Conservation (phyloP, 768 basidiomycete species). For the Chalciporus sphaerocephalus region DNA sequence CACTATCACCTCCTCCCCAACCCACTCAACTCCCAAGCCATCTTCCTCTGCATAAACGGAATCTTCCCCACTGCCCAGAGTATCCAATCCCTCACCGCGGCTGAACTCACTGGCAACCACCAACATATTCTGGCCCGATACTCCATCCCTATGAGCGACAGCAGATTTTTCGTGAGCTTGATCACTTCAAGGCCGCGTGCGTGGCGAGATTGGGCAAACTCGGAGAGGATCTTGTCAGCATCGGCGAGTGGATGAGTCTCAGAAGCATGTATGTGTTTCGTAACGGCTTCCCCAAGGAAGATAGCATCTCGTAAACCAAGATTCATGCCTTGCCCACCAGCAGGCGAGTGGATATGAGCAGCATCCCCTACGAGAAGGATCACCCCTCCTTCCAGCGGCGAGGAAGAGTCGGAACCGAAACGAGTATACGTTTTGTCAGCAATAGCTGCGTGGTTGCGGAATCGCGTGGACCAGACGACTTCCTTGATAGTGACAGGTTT, state of each 20-base stretch:
- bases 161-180: conserved; percentile 35
- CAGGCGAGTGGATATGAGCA: conserved; percentile 51
- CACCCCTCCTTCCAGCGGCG: conserved; percentile 10
- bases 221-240: conserved; percentile 33
- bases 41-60: conserved; percentile 11
- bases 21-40: conserved; percentile 28
- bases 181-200: conserved; percentile 42
- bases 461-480: conserved; percentile 44
- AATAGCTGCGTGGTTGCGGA: conserved; percentile 44
- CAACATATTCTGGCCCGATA: conserved; percentile 7
- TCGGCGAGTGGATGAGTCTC: conserved; percentile 9
- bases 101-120: conserved; percentile 29
- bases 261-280: conserved; percentile 30
- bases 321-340: conserved; percentile 59
- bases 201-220: conserved; percentile 36
- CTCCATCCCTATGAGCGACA: conserved; percentile 22
- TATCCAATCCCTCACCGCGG: conserved; percentile 25
- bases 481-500: conserved; percentile 35
- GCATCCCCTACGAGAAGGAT: conserved; percentile 42
- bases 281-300: conserved; percentile 40
- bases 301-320: conserved; percentile 52
- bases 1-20: conserved; percentile 21
- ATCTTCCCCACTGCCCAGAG: conserved; percentile 24
- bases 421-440: conserved; percentile 39
- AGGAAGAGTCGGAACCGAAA: conserved; percentile 10